Evolutionary conservation across 441 rosid genomes (phyloP), one percentile per base, ranked within the genome.

Genomic region (Pelargonium myrrhifolium): DNA sequence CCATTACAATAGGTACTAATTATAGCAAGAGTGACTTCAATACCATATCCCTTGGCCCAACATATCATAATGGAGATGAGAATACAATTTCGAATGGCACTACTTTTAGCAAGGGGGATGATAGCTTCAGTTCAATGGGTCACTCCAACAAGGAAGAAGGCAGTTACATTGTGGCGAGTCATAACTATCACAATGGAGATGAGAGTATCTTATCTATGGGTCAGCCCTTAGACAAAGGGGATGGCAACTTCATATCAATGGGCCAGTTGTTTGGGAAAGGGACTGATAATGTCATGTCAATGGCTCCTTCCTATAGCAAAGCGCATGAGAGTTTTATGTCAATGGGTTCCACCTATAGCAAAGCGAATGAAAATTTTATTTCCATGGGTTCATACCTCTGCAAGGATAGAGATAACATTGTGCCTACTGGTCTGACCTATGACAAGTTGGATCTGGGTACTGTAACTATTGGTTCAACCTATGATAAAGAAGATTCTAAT

Each of bases 381-480:
- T 78, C 87, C 20, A 71, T 82, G 73, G 79, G 81, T 74, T 80
- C 79, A 60, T 66, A 79, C 71, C 82, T 76, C 63, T 72, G 61
- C 67, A 86, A 81, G 65, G 84, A 69, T 35, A 74, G 74, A 42
- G 78, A 78, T 31, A 79, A 71, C 74, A 55, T 69, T 37, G 66
- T 72, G 73, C 79, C 71, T 39, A 66, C 77, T 47, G 75, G 75
- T 70, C 84, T 76, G 9, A 9, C 80, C 21, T 80, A 72, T 72
- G 74, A 72, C 26, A 83, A 82, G 76, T 90, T 76, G 11, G 89
- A 81, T 61, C 73, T 81, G 59, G 86, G 75, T 68, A 76, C 77
- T 70, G 66, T 71, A 53, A 62, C 78, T 6, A 66, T 76, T 55
- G 77, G 67, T 62, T 53, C 77, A 51, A 17, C 75, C 15, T 75